Conservation (phyloP, 2,329 filamentous ascomycete species). For the Truncatella angustata region DNA sequence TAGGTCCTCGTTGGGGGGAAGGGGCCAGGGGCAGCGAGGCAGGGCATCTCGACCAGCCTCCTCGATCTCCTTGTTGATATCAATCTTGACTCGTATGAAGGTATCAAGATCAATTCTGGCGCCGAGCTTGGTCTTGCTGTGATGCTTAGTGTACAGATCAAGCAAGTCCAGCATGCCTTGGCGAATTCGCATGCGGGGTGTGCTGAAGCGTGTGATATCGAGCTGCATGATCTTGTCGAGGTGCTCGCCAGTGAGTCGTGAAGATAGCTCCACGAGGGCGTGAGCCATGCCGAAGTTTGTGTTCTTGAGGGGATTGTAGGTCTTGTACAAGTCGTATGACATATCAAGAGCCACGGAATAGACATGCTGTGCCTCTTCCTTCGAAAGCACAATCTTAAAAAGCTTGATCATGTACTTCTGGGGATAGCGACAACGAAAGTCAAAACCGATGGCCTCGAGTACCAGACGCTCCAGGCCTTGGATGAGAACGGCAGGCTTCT, state of each 20-base stretch:
- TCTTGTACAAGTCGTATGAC: slow-evolving; percentile 87
- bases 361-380: slow-evolving; percentile 52
- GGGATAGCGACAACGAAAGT: slow-evolving; percentile 86
- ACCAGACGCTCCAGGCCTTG: slow-evolving; percentile 90
- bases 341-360: slow-evolving; percentile 75
- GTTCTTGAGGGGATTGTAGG: slow-evolving; percentile 88
- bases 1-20: slow-evolving; percentile 33
- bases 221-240: slow-evolving; percentile 50
- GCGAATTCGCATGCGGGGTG: slow-evolving; percentile 47
- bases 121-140: slow-evolving; percentile 71
- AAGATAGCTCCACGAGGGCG: slow-evolving; percentile 77
- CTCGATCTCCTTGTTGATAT: slow-evolving; percentile 79
- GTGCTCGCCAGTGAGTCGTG: slow-evolving; percentile 61
- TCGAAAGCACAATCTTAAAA: slow-evolving; percentile 53
- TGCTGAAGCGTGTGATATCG: slow-evolving; percentile 45
- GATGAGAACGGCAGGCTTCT: slow-evolving; percentile 73
- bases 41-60: slow-evolving; percentile 27
- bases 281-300: slow-evolving; percentile 82
- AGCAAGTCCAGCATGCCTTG: slow-evolving; percentile 89
- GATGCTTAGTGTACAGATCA: slow-evolving; percentile 88
- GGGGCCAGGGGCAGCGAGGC: slow-evolving; percentile 11
- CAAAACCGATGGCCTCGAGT: slow-evolving; percentile 88
- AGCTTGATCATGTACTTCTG: slow-evolving; percentile 85
- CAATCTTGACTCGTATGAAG: slow-evolving; percentile 85
- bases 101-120: slow-evolving; percentile 68